Conservation (phyloP, 2,329 filamentous ascomycete species). For the Fusarium pilosicola region DNA sequence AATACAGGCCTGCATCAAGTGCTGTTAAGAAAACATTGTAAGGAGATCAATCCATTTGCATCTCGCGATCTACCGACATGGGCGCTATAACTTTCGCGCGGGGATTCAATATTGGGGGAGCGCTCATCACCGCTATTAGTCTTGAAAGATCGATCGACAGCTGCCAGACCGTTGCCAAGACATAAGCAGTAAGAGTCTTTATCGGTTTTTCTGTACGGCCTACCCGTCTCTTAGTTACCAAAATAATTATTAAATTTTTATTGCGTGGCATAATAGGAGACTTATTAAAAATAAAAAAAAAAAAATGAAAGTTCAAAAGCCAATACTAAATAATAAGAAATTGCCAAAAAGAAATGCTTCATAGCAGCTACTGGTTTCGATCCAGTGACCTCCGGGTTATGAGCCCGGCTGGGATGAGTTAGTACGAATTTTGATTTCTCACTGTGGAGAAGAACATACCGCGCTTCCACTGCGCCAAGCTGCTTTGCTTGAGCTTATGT, state of each 20-base stretch:
- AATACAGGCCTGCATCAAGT: no score
- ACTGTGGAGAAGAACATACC: constrained; percentile 14
- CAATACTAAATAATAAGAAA: not conserved
- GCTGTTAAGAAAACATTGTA: accelerated
- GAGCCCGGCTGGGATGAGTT: constrained; percentile 31
- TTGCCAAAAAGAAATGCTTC: not conserved
- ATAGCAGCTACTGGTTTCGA: constrained; percentile 36
- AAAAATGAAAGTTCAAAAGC: no score
- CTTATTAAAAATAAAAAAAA: no score
- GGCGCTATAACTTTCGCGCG: not conserved
- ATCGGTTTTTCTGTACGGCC: accelerated
- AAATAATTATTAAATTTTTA: no score
- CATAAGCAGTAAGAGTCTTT: accelerated
- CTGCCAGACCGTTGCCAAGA: not conserved
- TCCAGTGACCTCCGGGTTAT: constrained; percentile 38
- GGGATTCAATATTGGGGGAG: not conserved
- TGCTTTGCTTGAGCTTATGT: constrained; percentile 34
- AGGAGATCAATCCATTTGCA: no score
- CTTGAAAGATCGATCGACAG: accelerated
- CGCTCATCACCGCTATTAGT: accelerated
- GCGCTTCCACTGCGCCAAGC: constrained; percentile 39
- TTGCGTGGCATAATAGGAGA: accelerated
- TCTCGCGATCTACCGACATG: accelerated
- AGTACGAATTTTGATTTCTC: not conserved
- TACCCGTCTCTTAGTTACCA: accelerated